phyloP scores from a whole-genome alignment of 805 yeast species.

The Saccharomyces kudriavzevii region DNA sequence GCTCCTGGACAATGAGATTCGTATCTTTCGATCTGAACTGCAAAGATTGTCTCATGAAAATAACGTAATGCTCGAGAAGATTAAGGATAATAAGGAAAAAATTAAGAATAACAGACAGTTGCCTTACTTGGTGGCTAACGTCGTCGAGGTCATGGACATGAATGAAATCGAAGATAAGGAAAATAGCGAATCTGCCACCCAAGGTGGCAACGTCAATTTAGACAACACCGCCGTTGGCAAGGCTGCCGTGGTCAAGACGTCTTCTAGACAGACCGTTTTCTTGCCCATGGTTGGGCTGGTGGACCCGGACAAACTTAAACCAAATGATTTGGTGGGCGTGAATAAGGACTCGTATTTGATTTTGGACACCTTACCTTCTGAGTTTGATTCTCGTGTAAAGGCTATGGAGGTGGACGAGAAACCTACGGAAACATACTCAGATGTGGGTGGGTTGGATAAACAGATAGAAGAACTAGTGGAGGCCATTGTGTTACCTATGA shows the following conservation, averaged over 20 bases:
- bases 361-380: slow-evolving; percentile 91
- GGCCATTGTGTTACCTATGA: slow-evolving; percentile 97
- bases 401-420: slow-evolving; percentile 99
- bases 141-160: slow-evolving; percentile 86
- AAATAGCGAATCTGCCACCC: slow-evolving; percentile 44
- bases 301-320: slow-evolving; percentile 82
- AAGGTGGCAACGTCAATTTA: slow-evolving; percentile 91
- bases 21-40: slow-evolving; percentile 85
- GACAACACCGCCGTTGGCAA: slow-evolving; percentile 88
- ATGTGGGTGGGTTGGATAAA: slow-evolving; percentile 96
- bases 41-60: slow-evolving; percentile 89
- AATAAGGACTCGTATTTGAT: slow-evolving; percentile 93
- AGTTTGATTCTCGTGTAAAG: slow-evolving; percentile 93
- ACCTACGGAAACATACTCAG: slow-evolving; percentile 94
- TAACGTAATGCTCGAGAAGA: slow-evolving; percentile 83
- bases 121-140: slow-evolving; percentile 94
- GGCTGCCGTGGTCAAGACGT: slow-evolving; percentile 96
- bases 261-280: slow-evolving; percentile 95
- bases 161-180: slow-evolving; percentile 75
- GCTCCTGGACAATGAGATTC: slow-evolving; percentile 87
- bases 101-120: slow-evolving; percentile 91
- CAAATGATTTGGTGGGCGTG: slow-evolving; percentile 97
- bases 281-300: slow-evolving; percentile 93
- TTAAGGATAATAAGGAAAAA: slow-evolving; percentile 92
- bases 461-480: slow-evolving; percentile 97